A percentile compares a stretch with the other conserved stretches of the same genome.
phyloP scores from a whole-genome alignment of 2,329 filamentous ascomycete species.

The Talaromyces sp. region DNA sequence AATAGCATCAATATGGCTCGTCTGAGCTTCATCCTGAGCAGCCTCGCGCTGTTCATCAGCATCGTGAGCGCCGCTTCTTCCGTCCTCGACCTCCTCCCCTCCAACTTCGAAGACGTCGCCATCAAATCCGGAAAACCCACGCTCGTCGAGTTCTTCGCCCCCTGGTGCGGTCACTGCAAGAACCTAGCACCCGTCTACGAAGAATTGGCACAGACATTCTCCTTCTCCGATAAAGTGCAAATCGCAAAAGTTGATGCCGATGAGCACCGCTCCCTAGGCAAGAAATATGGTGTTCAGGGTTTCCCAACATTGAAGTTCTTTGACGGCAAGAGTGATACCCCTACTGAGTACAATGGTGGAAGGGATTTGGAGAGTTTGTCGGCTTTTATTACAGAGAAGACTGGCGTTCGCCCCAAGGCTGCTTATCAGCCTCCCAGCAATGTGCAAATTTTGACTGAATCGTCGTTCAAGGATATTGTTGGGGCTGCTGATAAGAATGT shows the following conservation, averaged over 20 bases:
- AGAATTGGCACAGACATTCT: slow-evolving; percentile 74
- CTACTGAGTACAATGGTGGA: slow-evolving; percentile 79
- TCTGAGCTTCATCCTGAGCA: slow-evolving; percentile 45
- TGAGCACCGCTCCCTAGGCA: slow-evolving; percentile 76
- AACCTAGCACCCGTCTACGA: slow-evolving; percentile 92
- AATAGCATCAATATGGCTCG: slow-evolving; percentile 36
- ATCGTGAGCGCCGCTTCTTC: slow-evolving; percentile 62
- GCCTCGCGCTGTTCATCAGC: slow-evolving; percentile 47
- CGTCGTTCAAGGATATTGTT: slow-evolving; percentile 71
- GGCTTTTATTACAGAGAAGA: slow-evolving; percentile 81
- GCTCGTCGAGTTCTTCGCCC: slow-evolving; percentile 95
- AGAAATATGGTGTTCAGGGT: slow-evolving; percentile 83
- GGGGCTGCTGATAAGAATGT: slow-evolving; percentile 82
- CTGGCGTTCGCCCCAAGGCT: slow-evolving; percentile 72
- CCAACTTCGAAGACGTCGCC: slow-evolving; percentile 88
- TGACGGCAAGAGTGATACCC: slow-evolving; percentile 85
- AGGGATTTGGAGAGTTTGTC: slow-evolving; percentile 82
- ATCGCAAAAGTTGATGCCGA: slow-evolving; percentile 98
- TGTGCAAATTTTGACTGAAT: slow-evolving; percentile 76
- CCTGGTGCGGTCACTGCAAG: slow-evolving; percentile 99
- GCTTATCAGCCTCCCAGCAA: slow-evolving; percentile 62
- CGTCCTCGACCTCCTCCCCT: slow-evolving; percentile 82
- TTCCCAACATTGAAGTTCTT: slow-evolving; percentile 99
- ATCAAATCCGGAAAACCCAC: slow-evolving; percentile 91
- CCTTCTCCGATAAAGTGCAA: slow-evolving; percentile 70